These are phyloP conservation scores for Euphrasia confusa DNA, from an alignment of 257 asterid species.

Conservation along the genomic window DNA sequence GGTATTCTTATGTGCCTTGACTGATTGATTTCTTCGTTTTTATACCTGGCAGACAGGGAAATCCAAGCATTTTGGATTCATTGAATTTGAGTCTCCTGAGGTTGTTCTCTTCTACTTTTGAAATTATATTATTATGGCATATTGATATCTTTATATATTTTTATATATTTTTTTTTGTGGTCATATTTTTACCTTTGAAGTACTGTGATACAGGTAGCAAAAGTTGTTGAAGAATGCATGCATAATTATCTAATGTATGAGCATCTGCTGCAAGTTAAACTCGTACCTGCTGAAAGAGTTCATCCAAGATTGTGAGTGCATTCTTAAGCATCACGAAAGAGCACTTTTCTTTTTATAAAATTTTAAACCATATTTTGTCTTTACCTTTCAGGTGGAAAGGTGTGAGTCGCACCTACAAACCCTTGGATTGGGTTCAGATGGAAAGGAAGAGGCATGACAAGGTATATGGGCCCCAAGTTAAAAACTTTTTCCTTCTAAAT, in stretches of 20 bases:
- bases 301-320: slow-evolving; percentile 72
- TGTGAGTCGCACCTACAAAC: slow-evolving; percentile 48
- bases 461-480: slow-evolving; percentile 33
- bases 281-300: slow-evolving; percentile 67
- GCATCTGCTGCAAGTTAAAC: slow-evolving; percentile 74
- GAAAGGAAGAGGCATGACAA: slow-evolving; percentile 77
- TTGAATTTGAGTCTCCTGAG: slow-evolving; percentile 89
- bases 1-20: background rate
- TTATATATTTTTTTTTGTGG: background rate
- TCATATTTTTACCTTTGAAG: slow-evolving; percentile 1
- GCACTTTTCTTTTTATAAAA: background rate
- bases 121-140: slow-evolving; percentile 2
- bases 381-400: slow-evolving; percentile 70
- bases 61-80: slow-evolving; percentile 91
- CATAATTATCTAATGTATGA: slow-evolving; percentile 80
- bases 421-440: slow-evolving; percentile 63
- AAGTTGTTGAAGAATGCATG: slow-evolving; percentile 87
- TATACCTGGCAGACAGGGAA: slow-evolving; percentile 70
- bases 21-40: background rate
- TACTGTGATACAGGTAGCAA: slow-evolving; percentile 61
- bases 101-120: slow-evolving; percentile 32
- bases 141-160: background rate
- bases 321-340: slow-evolving; percentile 10
- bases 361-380: background rate
- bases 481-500: background rate